Evolutionary conservation across 352 stramenopile genomes (phyloP), one percentile per base, ranked within the genome.

Genomic region (Globisporangium camurandrum): DNA sequence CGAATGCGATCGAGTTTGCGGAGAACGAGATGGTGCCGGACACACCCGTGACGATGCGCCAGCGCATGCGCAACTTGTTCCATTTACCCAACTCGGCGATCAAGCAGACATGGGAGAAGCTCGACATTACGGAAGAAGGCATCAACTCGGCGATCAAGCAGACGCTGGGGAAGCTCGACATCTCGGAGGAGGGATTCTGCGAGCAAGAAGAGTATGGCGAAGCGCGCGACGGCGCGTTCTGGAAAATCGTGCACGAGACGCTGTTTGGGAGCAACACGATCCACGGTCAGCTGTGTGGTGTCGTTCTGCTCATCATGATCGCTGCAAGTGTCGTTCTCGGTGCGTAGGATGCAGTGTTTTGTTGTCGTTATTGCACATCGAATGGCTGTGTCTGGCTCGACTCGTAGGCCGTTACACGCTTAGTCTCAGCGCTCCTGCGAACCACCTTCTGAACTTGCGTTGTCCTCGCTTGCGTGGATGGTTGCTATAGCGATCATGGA

Each of bases 281-380:
- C 19, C 68, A 68, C 42, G 78, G 78, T 7, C 78, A 86, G 46
- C 51, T 71, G 20, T 66, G 69, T 23, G 78, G 68, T 33, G 62
- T 87, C 16, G 56, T 87, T 26, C 47, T 89, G 50, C 61, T 89
- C 10, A 52, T 85, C 4, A 84, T 89, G 69, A 79, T 89, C 48
- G 71, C 78, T 7, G 79, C 69, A 39, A 89, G 78, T 46, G 75
- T 89, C 12, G 56, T 76, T 4, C 58, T 86, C 28, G 77, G 77
- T 86, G 41, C 47, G 70, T 70, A 5, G 19, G 4, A 10, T 12
- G 1, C 30, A 55, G 31, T 26, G 26, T 22, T 26, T 31, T 20
- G 20, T 41, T 34, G 30, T n/a, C n/a, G n/a, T n/a, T n/a, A n/a
- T n/a, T n/a, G n/a, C n/a, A n/a, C n/a, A n/a, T n/a, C n/a, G n/a